These are phyloP conservation scores for Salvia hispanica DNA, from an alignment of 257 asterid genomes.

Conservation along the genomic window DNA sequence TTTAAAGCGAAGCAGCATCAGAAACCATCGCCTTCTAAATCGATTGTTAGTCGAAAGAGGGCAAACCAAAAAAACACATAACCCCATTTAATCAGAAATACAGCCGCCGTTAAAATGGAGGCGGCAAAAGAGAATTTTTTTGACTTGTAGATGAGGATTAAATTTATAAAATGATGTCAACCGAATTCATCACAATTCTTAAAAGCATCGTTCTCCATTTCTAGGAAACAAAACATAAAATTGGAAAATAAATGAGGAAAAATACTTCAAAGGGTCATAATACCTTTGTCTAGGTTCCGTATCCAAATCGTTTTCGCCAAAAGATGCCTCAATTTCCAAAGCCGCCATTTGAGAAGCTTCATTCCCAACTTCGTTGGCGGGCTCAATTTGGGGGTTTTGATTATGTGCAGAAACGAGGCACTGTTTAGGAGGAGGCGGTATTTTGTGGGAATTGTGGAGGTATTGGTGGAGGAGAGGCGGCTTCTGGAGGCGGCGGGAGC, in stretches of 20 bases:
- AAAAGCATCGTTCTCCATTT: no score
- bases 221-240: background rate
- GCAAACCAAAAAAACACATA: background rate
- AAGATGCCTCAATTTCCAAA: conserved; percentile 49
- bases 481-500: conserved; percentile 63
- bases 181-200: conserved; percentile 9
- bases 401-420: conserved; percentile 9
- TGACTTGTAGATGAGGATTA: conserved; percentile 21
- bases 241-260: background rate
- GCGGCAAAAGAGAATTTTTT: background rate
- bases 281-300: conserved; percentile 55
- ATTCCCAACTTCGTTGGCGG: conserved; percentile 26
- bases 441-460: conserved; percentile 34
- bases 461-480: conserved; percentile 37
- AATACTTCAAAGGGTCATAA: no score
- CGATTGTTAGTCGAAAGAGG: background rate
- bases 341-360: conserved; percentile 38
- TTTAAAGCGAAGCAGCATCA: background rate
- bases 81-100: background rate
- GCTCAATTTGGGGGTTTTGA: conserved; percentile 28
- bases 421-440: conserved; percentile 30
- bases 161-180: conserved; percentile 28
- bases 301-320: conserved; percentile 59
- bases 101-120: background rate
- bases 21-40: background rate